phyloP scores from a whole-genome alignment of 192 early-diverging fungal species.

The Glomus cerebriforme region DNA sequence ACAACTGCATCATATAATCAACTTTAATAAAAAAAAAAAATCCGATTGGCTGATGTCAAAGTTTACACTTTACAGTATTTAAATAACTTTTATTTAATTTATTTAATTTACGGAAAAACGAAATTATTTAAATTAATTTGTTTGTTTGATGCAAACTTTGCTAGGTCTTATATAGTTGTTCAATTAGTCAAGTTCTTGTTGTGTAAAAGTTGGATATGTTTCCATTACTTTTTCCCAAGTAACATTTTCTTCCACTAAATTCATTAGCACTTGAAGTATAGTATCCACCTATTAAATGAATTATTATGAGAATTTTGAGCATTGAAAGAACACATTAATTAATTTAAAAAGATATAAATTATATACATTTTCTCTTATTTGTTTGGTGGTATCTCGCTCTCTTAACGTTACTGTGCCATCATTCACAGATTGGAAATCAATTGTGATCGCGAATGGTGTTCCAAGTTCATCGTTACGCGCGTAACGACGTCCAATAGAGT shows the following conservation, averaged over 20 bases:
- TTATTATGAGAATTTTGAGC: neutral
- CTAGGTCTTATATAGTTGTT: too few species aligned
- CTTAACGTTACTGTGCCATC: constrained; percentile 94
- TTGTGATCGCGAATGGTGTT: constrained; percentile 95
- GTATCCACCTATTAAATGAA: constrained; percentile 47
- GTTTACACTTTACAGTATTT: too few species aligned
- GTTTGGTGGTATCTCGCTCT: constrained; percentile 94
- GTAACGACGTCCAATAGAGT: constrained; percentile 93
- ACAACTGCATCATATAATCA: too few species aligned
- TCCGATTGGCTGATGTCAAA: too few species aligned
- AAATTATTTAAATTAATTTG: too few species aligned
- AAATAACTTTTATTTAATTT: too few species aligned
- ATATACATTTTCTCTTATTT: constrained; percentile 78
- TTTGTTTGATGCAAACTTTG: too few species aligned
- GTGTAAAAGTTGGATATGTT: constrained; percentile 69
- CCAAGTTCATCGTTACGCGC: constrained; percentile 98
- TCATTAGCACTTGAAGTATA: constrained; percentile 73
- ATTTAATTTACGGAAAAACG: too few species aligned
- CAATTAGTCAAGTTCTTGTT: constrained; percentile 46
- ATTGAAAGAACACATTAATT: neutral
- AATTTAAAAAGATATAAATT: neutral
- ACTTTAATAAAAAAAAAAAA: too few species aligned
- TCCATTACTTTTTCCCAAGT: constrained; percentile 73
- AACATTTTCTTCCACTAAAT: constrained; percentile 68
- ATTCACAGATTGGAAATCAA: constrained; percentile 97